Base-by-base conservation (phyloP, 352 stramenopile genomes). In the Phytophthora crassamura region DNA sequence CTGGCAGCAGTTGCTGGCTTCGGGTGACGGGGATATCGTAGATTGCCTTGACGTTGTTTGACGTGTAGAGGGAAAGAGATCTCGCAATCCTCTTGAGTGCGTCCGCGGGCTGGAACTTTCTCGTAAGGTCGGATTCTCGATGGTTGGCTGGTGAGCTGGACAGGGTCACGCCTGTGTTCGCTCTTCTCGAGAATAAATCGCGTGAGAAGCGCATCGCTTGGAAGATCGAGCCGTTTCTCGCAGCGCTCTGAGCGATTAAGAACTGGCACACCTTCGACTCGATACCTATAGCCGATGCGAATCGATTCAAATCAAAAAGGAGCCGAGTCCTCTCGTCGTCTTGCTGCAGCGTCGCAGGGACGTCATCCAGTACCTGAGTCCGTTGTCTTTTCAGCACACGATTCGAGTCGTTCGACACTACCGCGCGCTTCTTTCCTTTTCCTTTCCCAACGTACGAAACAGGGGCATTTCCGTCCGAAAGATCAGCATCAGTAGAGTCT, bases 31-130 rank as follows among this genome's bases (percentile, higher is more conserved):
- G 16, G 14, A 65, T 50, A 41, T 40, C 67, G 51, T 91, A 91
- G 2, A 86, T 74, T 7, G 80, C 62, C 41, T 88, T 77, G 8
- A 84, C 73, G 30, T 93, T 64, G n/a, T 55, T 74, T 16, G 80
- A 76, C 5, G 80, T 82, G 57, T 84, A 90, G 39, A 72, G 56
- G 10, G 82, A 93, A 33, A 93, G 82, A 1, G 81, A 68, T 28
- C 85, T 64, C 10, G 82, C 86, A 12, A 90, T 84, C 41, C 75
- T 78, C 51, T 80, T 82, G 15, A 93, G 55, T 32, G 45, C 67
- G 15, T 61, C 60, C 39, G 25, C 64, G 12, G 45, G 38, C 6
- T 65, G 32, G 11, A 59, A 51, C 7, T 32, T 56, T 33, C 4
- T 30, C 30, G 10, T 28, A 15, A 36, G 11, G 40, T 38, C 57